Percentiles rank a stretch among this genome's conserved stretches.
These are phyloP conservation scores for Lichina pygmaea DNA, from an alignment of 495 filamentous ascomycete genomes.

Conservation along the genomic window DNA sequence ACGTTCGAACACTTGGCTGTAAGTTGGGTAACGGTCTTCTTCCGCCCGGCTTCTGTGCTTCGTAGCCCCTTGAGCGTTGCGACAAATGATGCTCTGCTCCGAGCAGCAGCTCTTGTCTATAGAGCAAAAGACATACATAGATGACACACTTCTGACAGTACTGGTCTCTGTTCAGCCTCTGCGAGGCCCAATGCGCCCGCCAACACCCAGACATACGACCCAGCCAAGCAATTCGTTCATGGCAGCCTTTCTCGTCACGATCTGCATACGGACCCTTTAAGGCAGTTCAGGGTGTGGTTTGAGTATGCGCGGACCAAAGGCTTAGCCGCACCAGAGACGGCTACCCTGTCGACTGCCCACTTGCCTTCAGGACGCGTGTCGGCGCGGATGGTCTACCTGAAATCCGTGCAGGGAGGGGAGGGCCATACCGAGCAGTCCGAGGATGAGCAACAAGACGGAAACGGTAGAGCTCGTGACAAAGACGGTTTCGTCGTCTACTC, in stretches of 20 bases:
- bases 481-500: constrained; percentile 72
- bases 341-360: constrained; percentile 57
- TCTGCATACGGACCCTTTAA: constrained; percentile 31
- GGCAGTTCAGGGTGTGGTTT: constrained; percentile 80
- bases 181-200: constrained; percentile 7
- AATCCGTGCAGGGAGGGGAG: constrained; percentile 13
- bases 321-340: constrained; percentile 49
- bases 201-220: constrained; percentile 11
- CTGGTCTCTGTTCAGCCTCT: too few relatives aligned
- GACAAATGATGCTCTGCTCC: too few relatives aligned
- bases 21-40: too few relatives aligned
- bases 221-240: constrained; percentile 36
- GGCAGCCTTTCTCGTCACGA: constrained; percentile 23
- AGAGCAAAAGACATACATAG: too few relatives aligned
- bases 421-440: background rate
- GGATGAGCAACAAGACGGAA: background rate
- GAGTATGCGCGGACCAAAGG: constrained; percentile 27
- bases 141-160: too few relatives aligned
- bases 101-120: too few relatives aligned
- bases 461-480: background rate
- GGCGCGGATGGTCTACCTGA: constrained; percentile 72
- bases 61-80: too few relatives aligned
- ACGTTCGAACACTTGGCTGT: too few relatives aligned
- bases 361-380: constrained; percentile 67
- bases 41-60: too few relatives aligned